Conservation (phyloP, 1,139 yeast species). For the Yamadazyma atlantica region DNA sequence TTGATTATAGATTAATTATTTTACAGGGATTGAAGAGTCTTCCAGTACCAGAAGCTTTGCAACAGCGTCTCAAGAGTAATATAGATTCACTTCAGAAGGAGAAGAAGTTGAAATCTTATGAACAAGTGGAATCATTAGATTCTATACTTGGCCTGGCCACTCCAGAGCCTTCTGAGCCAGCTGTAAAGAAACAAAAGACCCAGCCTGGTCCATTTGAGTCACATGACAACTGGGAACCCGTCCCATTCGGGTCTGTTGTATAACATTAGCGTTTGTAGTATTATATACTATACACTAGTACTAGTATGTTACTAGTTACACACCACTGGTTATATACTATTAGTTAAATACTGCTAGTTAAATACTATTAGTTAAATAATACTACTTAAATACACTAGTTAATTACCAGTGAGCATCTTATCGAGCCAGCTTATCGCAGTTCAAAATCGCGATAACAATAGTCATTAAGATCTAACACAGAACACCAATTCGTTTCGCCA, state of each 20-base stretch:
- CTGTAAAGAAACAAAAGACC: constrained; percentile 6
- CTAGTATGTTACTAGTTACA: no score
- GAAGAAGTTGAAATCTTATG: constrained; percentile 5
- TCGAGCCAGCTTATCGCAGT: no score
- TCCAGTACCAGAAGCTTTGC: not conserved
- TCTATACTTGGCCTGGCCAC: constrained; percentile 6
- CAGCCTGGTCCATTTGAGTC: constrained; percentile 25
- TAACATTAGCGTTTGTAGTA: not conserved
- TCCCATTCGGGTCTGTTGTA: constrained; percentile 29
- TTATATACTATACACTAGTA: not conserved
- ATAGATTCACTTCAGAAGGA: not conserved
- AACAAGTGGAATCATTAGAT: constrained; percentile 10
- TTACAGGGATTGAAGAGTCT: constrained; percentile 1
- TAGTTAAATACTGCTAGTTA: no score
- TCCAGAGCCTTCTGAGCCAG: constrained; percentile 1
- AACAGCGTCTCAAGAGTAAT: not conserved
- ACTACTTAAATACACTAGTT: not conserved
- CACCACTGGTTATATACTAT: no score
- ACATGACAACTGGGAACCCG: constrained; percentile 32
- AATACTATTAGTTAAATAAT: not conserved
- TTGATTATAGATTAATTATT: not conserved
- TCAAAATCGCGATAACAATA: constrained; percentile 2
- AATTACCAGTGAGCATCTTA: no score
- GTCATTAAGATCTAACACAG: no score
- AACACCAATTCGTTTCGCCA: no score